Conservation (phyloP, 331 rosid species). For the Erythrophleum ivorense region DNA sequence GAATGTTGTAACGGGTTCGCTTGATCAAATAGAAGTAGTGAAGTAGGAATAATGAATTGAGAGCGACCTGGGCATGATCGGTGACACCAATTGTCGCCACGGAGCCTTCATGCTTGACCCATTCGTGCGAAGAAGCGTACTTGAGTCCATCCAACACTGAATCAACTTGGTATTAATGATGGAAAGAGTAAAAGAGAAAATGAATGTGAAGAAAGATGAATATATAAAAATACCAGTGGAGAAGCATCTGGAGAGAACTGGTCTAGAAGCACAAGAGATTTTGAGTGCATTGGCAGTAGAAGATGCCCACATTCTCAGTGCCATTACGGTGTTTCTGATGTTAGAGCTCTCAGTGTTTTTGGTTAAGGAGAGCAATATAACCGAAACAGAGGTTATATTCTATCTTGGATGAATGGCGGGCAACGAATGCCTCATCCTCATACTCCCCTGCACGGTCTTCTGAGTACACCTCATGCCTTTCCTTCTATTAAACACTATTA, state of each 20-base stretch:
- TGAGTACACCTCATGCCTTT: neutral
- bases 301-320: constrained; percentile 81
- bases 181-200: neutral
- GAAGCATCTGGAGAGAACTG: constrained; percentile 65
- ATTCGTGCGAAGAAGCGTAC: constrained; percentile 94
- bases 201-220: neutral
- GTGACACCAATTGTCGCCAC: constrained; percentile 88
- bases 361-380: constrained; percentile 18
- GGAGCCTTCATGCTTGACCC: constrained; percentile 97
- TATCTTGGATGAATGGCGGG: constrained; percentile 77
- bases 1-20: too few species aligned
- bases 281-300: constrained; percentile 73
- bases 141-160: constrained; percentile 90
- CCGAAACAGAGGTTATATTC: neutral
- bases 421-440: constrained; percentile 67
- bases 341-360: neutral
- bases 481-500: neutral
- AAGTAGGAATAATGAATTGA: too few species aligned
- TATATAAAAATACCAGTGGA: constrained; percentile 53
- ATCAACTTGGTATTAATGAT: neutral
- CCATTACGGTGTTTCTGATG: constrained; percentile 39
- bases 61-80: constrained; percentile 70
- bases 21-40: too few species aligned
- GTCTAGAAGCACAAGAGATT: constrained; percentile 53
- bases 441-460: neutral